Evolutionary conservation across 441 rosid species (phyloP).

Genomic region (Omphalea diandra): DNA sequence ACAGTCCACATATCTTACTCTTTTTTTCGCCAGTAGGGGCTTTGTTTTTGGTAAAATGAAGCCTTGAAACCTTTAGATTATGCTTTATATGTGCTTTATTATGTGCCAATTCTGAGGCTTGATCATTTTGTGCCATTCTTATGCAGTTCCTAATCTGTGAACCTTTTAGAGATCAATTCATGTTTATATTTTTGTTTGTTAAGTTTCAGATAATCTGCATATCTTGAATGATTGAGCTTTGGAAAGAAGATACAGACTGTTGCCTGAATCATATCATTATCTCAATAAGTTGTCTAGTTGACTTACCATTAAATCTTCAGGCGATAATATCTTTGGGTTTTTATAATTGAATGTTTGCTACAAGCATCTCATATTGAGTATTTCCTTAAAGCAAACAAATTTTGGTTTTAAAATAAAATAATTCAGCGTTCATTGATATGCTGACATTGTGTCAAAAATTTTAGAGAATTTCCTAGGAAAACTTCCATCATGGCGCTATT

Average conservation of each 20-base stretch:
- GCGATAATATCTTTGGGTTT: neutral
- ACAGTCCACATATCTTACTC: too few relatives aligned
- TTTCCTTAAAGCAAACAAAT: neutral
- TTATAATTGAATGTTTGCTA: neutral
- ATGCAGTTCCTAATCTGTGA: neutral
- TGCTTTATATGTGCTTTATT: neutral
- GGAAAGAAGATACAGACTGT: neutral
- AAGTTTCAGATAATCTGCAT: neutral
- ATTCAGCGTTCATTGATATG: neutral
- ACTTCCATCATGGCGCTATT: neutral
- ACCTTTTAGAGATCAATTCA: neutral
- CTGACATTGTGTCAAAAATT: neutral
- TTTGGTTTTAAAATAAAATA: constrained; percentile 6
- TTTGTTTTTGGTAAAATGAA: too few relatives aligned
- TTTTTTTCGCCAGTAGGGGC: too few relatives aligned
- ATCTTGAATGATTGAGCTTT: neutral
- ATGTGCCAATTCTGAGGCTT: neutral
- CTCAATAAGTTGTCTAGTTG: neutral
- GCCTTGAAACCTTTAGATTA: neutral
- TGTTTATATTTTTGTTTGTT: constrained; percentile 5
- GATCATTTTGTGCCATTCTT: neutral
- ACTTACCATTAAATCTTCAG: neutral
- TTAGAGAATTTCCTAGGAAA: neutral
- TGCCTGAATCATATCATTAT: neutral
- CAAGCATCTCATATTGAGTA: neutral